Conservation (phyloP, 495 filamentous ascomycete species). For the Penicillium egyptiacum region DNA sequence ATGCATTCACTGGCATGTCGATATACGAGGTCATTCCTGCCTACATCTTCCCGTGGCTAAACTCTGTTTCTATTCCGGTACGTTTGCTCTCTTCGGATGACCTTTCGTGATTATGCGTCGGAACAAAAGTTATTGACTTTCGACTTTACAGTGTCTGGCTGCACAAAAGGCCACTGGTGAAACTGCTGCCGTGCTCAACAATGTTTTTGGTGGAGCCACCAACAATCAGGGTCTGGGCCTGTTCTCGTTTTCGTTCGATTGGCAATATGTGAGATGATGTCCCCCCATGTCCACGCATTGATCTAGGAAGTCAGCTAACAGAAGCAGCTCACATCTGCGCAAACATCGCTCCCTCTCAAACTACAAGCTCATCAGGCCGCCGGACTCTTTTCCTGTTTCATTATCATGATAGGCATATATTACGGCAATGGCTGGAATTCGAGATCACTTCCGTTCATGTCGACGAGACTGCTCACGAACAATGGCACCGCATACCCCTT, state of each 20-base stretch:
- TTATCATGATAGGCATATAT: conserved; percentile 29
- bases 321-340: conserved; percentile 32
- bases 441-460: conserved; percentile 34
- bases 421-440: conserved; percentile 32
- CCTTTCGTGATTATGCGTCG: not conserved
- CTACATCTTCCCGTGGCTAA: conserved; percentile 55
- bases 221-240: conserved; percentile 54
- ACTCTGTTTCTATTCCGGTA: conserved; percentile 53
- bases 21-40: conserved; percentile 57
- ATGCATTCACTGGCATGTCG: conserved; percentile 32
- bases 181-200: conserved; percentile 34
- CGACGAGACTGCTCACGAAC: conserved; percentile 18
- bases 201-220: conserved; percentile 55
- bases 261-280: conserved; percentile 52
- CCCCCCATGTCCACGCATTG: not conserved
- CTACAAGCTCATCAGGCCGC: conserved; percentile 21
- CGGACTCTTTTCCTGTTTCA: conserved; percentile 22
- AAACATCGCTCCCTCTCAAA: conserved; percentile 36
- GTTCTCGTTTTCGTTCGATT: conserved; percentile 52
- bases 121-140: conserved; percentile 13
- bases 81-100: not conserved
- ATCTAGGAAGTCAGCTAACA: conserved; percentile 12
- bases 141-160: conserved; percentile 43
- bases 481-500: conserved; percentile 31
- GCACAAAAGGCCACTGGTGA: conserved; percentile 29